phyloP scores from a whole-genome alignment of 805 yeast genomes.

The Blastobotrys americana region DNA sequence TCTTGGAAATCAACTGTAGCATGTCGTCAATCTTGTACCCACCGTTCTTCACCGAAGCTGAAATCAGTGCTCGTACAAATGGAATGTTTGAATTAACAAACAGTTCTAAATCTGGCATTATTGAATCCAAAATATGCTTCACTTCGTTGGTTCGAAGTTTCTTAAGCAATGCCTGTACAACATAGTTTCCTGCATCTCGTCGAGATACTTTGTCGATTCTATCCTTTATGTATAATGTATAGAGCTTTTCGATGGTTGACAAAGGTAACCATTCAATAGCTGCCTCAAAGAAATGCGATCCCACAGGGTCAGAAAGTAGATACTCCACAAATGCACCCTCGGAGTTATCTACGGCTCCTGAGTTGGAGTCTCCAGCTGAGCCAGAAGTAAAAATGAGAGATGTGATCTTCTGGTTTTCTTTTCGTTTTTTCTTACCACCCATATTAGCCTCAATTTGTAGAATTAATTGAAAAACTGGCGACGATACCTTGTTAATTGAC shows the following conservation, averaged over 20 bases:
- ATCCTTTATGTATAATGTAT: slow-evolving; percentile 61
- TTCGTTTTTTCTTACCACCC: slow-evolving; percentile 47
- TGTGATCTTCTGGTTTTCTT: slow-evolving; percentile 22
- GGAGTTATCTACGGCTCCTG: slow-evolving; percentile 35
- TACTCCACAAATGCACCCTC: slow-evolving; percentile 66
- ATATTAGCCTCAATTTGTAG: slow-evolving; percentile 73
- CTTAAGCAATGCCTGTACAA: slow-evolving; percentile 62
- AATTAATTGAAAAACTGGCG: slow-evolving; percentile 78
- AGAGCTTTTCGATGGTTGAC: slow-evolving; percentile 64
- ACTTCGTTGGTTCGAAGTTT: slow-evolving; percentile 59
- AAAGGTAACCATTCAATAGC: slow-evolving; percentile 58
- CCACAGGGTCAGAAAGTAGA: slow-evolving; percentile 79
- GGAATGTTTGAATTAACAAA: slow-evolving; percentile 24
- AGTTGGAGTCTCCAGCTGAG: slow-evolving; percentile 53
- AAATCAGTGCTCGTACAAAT: slow-evolving; percentile 17
- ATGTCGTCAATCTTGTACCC: slow-evolving; percentile 15
- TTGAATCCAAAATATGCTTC: slow-evolving; percentile 29
- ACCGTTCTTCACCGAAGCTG: slow-evolving; percentile 12
- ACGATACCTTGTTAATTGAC: slow-evolving; percentile 72
- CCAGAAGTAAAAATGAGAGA: slow-evolving; percentile 53
- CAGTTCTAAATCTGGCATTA: slow-evolving; percentile 22
- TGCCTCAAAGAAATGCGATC: slow-evolving; percentile 82
- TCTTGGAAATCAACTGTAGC: slow-evolving; percentile 13
- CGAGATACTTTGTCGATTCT: slow-evolving; percentile 66
- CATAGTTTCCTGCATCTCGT: slow-evolving; percentile 78